Evolutionary conservation across 1,284 basidiomycete species (phyloP).

Genomic region (Cryptococcus sp.): DNA sequence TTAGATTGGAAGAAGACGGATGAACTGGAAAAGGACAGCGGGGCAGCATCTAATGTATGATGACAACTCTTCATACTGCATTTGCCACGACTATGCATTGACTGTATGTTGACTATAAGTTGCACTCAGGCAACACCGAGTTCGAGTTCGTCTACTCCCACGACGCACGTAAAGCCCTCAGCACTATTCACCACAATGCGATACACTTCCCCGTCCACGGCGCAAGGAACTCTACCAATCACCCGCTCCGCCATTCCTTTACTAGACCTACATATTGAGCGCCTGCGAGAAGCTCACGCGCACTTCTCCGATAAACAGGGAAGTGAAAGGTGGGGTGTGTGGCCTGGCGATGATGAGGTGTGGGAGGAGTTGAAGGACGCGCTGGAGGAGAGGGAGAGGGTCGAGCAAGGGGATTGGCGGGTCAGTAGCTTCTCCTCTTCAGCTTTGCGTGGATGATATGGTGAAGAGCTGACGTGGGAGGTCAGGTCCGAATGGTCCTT

Average conservation of each 20-base stretch:
- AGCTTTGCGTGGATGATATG: neutral
- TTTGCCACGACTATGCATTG: constrained; percentile 10
- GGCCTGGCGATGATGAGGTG: constrained; percentile 33
- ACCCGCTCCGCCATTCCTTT: constrained; percentile 29
- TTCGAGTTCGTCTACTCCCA: neutral
- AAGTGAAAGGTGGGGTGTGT: constrained; percentile 23
- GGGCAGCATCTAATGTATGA: constrained; percentile 21
- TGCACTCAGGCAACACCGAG: neutral
- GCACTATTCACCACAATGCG: constrained; percentile 46
- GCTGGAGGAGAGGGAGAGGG: constrained; percentile 19
- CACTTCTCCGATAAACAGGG: constrained; percentile 30
- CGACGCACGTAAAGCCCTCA: constrained; percentile 3
- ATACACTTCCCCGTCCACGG: constrained; percentile 27
- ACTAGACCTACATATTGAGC: constrained; percentile 32
- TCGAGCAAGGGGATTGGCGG: constrained; percentile 34
- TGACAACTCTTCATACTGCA: neutral
- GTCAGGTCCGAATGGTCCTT: constrained; percentile 34
- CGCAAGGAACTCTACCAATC: constrained; percentile 4
- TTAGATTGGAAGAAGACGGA: constrained; percentile 35
- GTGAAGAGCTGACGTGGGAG: neutral
- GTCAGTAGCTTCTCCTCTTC: constrained; percentile 18
- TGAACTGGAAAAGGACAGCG: constrained; percentile 7
- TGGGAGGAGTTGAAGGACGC: constrained; percentile 19
- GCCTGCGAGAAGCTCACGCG: constrained; percentile 35
- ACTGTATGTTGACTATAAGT: neutral